phyloP scores from a whole-genome alignment of 805 yeast genomes.

The Saccharomyces kudriavzevii region DNA sequence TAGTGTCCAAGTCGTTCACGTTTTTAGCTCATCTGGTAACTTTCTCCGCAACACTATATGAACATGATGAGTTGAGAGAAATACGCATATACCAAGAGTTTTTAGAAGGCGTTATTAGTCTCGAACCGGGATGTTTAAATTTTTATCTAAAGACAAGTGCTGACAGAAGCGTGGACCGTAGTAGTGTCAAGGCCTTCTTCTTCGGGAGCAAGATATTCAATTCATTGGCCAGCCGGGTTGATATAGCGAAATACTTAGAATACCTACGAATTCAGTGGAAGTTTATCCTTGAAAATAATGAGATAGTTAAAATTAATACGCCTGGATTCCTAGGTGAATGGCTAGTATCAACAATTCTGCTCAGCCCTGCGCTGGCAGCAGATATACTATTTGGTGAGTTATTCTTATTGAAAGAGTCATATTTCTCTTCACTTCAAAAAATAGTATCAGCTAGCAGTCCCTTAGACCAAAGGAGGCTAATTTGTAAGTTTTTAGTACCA shows the following conservation, averaged over 20 bases:
- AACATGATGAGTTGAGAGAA: constrained; percentile 4
- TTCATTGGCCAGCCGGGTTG: constrained; percentile 11
- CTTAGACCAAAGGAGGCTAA: constrained; percentile 13
- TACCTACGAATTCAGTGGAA: constrained; percentile 17
- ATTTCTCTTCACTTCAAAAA: constrained; percentile 7
- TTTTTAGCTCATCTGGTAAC: constrained; percentile 19
- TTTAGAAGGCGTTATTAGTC: constrained; percentile 9
- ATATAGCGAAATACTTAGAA: constrained; percentile 17
- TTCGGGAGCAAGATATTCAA: constrained; percentile 31
- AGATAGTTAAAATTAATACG: neutral
- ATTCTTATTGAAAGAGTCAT: constrained; percentile 5
- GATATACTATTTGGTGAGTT: constrained; percentile 15
- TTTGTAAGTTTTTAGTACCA: constrained; percentile 13
- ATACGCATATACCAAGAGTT: constrained; percentile 9
- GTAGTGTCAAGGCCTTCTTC: constrained; percentile 15
- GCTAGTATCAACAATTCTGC: constrained; percentile 9
- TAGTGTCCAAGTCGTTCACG: constrained; percentile 8
- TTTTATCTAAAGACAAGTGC: constrained; percentile 7
- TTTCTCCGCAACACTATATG: neutral
- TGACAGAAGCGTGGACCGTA: constrained; percentile 4
- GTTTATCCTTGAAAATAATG: constrained; percentile 5
- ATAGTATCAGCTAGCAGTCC: constrained; percentile 7
- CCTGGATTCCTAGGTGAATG: constrained; percentile 7
- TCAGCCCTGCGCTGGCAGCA: constrained; percentile 14
- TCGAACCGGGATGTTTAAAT: constrained; percentile 6